phyloP scores from a whole-genome alignment of 306 rosid genomes.

The Glycine soja region DNA sequence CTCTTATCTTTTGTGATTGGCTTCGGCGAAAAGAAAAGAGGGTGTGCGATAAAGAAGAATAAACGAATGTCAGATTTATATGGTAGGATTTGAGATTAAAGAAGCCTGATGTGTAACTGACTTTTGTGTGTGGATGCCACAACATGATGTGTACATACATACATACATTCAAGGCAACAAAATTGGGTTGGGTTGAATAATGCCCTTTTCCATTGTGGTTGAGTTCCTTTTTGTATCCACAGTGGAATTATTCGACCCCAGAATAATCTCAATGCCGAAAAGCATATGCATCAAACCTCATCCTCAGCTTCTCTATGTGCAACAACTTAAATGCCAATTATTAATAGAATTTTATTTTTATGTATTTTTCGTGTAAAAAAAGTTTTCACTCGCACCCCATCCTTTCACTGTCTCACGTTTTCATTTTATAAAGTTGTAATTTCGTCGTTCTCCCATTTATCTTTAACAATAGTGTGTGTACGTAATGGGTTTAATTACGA shows the following conservation, averaged over 20 bases:
- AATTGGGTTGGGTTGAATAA: slow-evolving; percentile 23
- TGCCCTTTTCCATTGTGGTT: slow-evolving; percentile 24
- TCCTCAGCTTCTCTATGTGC: background rate
- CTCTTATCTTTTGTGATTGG: slow-evolving; percentile 44
- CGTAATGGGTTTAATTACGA: too few relatives aligned
- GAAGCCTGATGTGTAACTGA: slow-evolving; percentile 30
- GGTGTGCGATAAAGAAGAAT: slow-evolving; percentile 45
- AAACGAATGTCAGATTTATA: slow-evolving; percentile 40
- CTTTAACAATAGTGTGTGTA: too few relatives aligned
- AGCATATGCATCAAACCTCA: slow-evolving; percentile 20
- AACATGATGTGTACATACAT: slow-evolving; percentile 6
- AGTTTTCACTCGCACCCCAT: too few relatives aligned
- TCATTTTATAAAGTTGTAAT: too few relatives aligned
- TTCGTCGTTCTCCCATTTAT: too few relatives aligned
- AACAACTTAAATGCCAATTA: background rate
- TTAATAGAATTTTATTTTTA: background rate
- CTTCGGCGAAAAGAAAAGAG: slow-evolving; percentile 44
- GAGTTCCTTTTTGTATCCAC: slow-evolving; percentile 31
- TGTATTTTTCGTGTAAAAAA: too few relatives aligned
- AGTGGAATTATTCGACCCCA: slow-evolving; percentile 40
- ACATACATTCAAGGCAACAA: slow-evolving; percentile 36
- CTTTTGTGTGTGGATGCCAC: slow-evolving; percentile 38
- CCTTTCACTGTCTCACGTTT: too few relatives aligned
- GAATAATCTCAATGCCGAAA: slow-evolving; percentile 43
- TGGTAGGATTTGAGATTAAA: slow-evolving; percentile 43